Percentiles rank a stretch among this genome's conserved stretches.
Conservation (phyloP, 2,329 filamentous ascomycete species). For the Rutstroemia sp. region DNA sequence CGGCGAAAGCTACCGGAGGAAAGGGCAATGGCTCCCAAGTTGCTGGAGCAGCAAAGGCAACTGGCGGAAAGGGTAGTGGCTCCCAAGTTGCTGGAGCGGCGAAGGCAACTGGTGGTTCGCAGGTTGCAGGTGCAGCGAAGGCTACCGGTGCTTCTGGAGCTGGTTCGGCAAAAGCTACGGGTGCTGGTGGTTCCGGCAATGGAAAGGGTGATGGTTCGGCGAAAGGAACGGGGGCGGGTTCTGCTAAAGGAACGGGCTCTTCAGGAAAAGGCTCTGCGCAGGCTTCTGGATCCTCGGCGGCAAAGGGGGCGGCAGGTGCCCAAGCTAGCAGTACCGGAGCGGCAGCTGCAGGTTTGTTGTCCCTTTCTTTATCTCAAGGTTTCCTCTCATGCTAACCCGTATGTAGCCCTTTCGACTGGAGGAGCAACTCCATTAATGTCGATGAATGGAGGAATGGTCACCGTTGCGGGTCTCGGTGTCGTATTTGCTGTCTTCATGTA, state of each 20-base stretch:
- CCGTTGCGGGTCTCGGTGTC: constrained; percentile 25
- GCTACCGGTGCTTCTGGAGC: neutral
- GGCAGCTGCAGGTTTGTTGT: neutral
- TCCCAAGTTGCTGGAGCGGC: neutral
- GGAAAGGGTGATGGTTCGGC: neutral
- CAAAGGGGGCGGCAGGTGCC: constrained; percentile 1
- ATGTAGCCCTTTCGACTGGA: constrained; percentile 12
- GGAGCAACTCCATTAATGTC: constrained; percentile 18
- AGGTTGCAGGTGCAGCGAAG: neutral
- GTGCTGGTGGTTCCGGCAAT: neutral
- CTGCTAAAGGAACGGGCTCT: neutral
- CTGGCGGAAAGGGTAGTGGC: no score
- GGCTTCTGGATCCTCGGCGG: neutral
- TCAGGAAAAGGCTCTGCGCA: neutral
- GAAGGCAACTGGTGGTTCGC: neutral
- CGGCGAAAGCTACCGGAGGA: neutral
- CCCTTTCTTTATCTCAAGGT: neutral
- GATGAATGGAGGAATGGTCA: constrained; percentile 24
- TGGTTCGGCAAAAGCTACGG: neutral
- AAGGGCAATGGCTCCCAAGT: neutral
- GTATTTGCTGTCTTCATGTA: constrained; percentile 29
- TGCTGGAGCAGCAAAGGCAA: neutral
- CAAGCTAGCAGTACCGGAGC: neutral
- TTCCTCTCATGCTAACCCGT: neutral
- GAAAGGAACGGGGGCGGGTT: neutral